Percentiles rank a stretch among this genome's conserved stretches.
Conservation (phyloP, 768 basidiomycete species). For the Leucocoprinus leucothites region DNA sequence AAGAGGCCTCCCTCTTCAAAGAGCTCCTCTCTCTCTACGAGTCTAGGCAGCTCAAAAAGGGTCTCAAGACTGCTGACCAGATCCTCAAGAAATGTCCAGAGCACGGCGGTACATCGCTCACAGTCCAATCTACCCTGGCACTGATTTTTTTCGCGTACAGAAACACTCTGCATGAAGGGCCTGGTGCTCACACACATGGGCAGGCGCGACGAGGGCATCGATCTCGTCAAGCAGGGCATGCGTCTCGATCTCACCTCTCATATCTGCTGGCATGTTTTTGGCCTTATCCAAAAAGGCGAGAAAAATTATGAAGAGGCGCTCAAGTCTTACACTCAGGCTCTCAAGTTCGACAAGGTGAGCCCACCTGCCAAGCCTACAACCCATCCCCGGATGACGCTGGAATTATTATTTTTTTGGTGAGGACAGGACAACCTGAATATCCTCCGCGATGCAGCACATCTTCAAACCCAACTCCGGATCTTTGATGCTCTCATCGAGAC, state of each 20-base stretch:
- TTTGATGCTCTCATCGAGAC: constrained; percentile 80
- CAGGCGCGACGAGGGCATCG: constrained; percentile 75
- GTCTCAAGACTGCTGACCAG: constrained; percentile 84
- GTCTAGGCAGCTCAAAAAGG: constrained; percentile 83
- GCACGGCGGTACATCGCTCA: constrained; percentile 76
- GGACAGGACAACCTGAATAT: constrained; percentile 91
- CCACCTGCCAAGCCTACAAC: too few relatives aligned
- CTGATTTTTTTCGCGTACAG: constrained; percentile 41
- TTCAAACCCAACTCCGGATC: constrained; percentile 84
- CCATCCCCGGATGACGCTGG: background rate
- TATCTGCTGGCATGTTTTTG: constrained; percentile 98
- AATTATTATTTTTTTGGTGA: constrained; percentile 1
- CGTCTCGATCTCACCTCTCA: constrained; percentile 81
- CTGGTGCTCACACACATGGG: constrained; percentile 81
- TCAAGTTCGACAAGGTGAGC: constrained; percentile 84
- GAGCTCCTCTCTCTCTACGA: constrained; percentile 88
- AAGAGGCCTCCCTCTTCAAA: constrained; percentile 83
- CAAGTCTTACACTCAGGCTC: constrained; percentile 88
- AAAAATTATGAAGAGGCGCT: constrained; percentile 94
- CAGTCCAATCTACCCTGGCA: background rate
- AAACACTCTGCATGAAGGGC: constrained; percentile 96
- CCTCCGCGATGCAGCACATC: constrained; percentile 82
- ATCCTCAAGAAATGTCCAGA: constrained; percentile 95
- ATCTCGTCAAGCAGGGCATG: constrained; percentile 82
- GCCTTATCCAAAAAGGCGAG: constrained; percentile 90